Conservation (phyloP, 805 yeast species). For the Millerozyma miso region DNA sequence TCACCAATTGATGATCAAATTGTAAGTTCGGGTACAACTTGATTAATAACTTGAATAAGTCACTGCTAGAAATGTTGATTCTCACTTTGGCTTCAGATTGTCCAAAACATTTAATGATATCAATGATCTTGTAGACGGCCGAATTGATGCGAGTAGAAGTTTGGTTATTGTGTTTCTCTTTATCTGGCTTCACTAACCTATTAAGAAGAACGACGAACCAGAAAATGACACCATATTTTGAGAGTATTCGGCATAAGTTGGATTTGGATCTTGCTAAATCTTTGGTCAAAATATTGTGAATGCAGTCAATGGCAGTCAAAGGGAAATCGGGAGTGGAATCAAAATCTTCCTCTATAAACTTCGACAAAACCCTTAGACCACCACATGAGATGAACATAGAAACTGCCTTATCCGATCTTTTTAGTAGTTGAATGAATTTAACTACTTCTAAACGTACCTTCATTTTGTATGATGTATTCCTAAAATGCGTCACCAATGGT, state of each 20-base stretch:
- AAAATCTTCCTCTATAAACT: constrained; percentile 45
- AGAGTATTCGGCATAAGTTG: constrained; percentile 37
- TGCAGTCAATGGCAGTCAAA: constrained; percentile 31
- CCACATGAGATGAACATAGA: constrained; percentile 44
- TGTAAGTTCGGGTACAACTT: constrained; percentile 32
- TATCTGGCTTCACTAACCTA: constrained; percentile 21
- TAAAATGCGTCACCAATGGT: constrained; percentile 36
- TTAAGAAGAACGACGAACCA: constrained; percentile 40
- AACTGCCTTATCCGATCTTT: constrained; percentile 31
- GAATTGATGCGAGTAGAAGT: constrained; percentile 2
- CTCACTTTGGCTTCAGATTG: constrained; percentile 46
- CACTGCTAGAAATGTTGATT: constrained; percentile 31
- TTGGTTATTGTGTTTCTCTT: constrained; percentile 1
- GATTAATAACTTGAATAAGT: constrained; percentile 38
- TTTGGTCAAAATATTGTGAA: constrained; percentile 30
- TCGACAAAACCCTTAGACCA: constrained; percentile 39
- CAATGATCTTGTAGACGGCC: constrained; percentile 28
- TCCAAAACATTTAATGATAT: constrained; percentile 39
- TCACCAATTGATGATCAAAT: constrained; percentile 27
- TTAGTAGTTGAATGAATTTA: constrained; percentile 27
- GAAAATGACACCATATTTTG: constrained; percentile 39
- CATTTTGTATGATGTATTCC: constrained; percentile 25
- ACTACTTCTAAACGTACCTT: constrained; percentile 34
- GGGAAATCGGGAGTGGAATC: constrained; percentile 36
- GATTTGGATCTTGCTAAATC: constrained; percentile 38